These are phyloP conservation scores for Ustilago vetiveriae DNA, from an alignment of 1,284 basidiomycete species.

Conservation along the genomic window DNA sequence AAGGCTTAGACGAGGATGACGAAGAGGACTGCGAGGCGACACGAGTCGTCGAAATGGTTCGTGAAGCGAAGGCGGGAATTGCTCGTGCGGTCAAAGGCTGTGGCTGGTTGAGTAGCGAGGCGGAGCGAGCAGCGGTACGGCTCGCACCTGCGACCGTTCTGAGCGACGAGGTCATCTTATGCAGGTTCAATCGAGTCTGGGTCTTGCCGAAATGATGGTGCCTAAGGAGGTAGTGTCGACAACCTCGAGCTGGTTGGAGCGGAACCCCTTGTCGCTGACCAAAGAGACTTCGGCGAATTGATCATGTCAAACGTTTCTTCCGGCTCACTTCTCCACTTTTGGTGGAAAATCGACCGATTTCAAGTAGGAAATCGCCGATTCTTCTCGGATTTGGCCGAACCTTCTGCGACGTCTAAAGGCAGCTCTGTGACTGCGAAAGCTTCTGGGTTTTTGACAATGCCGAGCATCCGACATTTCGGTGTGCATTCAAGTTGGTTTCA, in stretches of 20 bases:
- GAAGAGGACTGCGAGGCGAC: conserved; percentile 2
- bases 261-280: neutral
- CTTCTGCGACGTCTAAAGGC: too few species aligned
- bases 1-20: conserved; percentile 8
- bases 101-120: neutral
- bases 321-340: conserved; percentile 18
- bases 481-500: neutral
- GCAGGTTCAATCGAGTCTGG: too few species aligned
- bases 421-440: too few species aligned
- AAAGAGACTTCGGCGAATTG: neutral
- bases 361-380: conserved; percentile 8
- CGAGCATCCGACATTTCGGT: conserved; percentile 20
- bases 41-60: neutral
- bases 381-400: conserved; percentile 10
- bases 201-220: too few species aligned
- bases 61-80: neutral
- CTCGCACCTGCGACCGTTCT: conserved; percentile 3
- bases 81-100: neutral
- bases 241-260: too few species aligned
- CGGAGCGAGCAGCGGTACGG: conserved; percentile 2
- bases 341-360: conserved; percentile 11
- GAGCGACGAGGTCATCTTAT: conserved; percentile 17
- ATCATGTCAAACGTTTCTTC: conserved; percentile 5
- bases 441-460: too few species aligned
- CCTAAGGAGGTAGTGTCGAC: too few species aligned